Conservation (phyloP, 2,329 filamentous ascomycete species). For the Periconia sp. region DNA sequence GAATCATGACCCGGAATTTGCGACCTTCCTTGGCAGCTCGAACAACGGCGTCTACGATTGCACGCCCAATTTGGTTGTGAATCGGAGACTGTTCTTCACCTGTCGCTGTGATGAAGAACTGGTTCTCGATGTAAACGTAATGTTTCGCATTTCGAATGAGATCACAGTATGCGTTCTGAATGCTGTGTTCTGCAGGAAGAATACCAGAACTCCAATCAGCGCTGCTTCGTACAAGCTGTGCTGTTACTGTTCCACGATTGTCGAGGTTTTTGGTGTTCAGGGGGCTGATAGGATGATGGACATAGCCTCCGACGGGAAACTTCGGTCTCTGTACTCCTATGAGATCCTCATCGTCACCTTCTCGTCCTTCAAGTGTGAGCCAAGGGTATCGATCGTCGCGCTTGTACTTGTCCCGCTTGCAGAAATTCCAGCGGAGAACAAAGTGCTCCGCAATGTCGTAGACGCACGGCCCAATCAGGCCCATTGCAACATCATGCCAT, state of each 20-base stretch:
- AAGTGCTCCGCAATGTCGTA: slow-evolving; percentile 97
- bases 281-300: slow-evolving; percentile 75
- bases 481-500: slow-evolving; percentile 96
- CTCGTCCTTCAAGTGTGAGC: slow-evolving; percentile 75
- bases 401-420: slow-evolving; percentile 98
- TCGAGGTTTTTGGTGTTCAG: slow-evolving; percentile 64
- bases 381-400: slow-evolving; percentile 81
- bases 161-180: slow-evolving; percentile 84
- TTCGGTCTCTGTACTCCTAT: slow-evolving; percentile 86
- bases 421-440: slow-evolving; percentile 91
- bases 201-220: slow-evolving; percentile 94
- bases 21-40: slow-evolving; percentile 77
- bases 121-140: slow-evolving; percentile 96
- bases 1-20: slow-evolving; percentile 86
- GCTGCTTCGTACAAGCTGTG: slow-evolving; percentile 86
- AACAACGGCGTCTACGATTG: slow-evolving; percentile 89
- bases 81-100: slow-evolving; percentile 84
- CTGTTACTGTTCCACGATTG: slow-evolving; percentile 71
- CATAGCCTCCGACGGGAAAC: slow-evolving; percentile 85
- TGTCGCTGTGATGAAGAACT: slow-evolving; percentile 90
- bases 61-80: slow-evolving; percentile 81
- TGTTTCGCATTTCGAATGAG: slow-evolving; percentile 86
- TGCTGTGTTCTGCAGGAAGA: slow-evolving; percentile 72
- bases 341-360: slow-evolving; percentile 79
- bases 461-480: slow-evolving; percentile 82